Evolutionary conservation across 192 early-diverging fungal genomes (phyloP).

Genomic region (Coemansia asiatica): DNA sequence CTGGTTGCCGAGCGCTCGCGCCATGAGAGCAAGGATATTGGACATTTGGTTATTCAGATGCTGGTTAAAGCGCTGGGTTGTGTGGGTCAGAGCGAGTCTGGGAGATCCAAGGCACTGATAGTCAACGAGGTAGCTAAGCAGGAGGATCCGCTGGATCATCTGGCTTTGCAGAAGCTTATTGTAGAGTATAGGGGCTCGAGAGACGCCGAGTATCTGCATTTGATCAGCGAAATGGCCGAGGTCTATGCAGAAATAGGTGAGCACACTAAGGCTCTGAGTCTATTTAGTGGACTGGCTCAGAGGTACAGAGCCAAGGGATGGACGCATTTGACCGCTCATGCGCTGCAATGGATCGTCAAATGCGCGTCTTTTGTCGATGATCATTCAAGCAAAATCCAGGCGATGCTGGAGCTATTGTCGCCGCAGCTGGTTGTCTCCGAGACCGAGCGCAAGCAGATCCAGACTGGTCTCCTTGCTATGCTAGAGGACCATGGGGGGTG

Average conservation of each 20-base stretch:
- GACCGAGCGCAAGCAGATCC: slow-evolving; percentile 5
- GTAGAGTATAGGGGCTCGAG: too few species aligned
- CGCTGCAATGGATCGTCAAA: slow-evolving; percentile 20
- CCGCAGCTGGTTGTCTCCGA: slow-evolving; percentile 7
- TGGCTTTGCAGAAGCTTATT: too few species aligned
- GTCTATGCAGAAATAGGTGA: background rate
- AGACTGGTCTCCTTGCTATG: background rate
- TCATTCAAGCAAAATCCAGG: background rate
- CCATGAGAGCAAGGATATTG: background rate
- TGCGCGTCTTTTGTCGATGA: slow-evolving; percentile 12
- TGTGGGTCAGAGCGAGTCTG: background rate
- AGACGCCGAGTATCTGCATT: background rate
- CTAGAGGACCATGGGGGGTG: background rate
- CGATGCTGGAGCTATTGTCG: slow-evolving; percentile 31
- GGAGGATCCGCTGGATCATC: background rate
- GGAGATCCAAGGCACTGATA: background rate
- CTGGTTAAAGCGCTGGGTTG: slow-evolving; percentile 20
- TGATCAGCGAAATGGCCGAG: slow-evolving; percentile 20
- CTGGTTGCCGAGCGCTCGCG: slow-evolving; percentile 17
- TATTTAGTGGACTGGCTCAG: slow-evolving; percentile 19
- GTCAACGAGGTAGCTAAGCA: background rate
- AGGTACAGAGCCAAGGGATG: slow-evolving; percentile 36
- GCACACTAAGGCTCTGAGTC: slow-evolving; percentile 7
- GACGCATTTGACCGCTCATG: slow-evolving; percentile 24
- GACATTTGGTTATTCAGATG: background rate